Conservation (phyloP, 2,329 filamentous ascomycete species). For the Colletotrichum tropicale region DNA sequence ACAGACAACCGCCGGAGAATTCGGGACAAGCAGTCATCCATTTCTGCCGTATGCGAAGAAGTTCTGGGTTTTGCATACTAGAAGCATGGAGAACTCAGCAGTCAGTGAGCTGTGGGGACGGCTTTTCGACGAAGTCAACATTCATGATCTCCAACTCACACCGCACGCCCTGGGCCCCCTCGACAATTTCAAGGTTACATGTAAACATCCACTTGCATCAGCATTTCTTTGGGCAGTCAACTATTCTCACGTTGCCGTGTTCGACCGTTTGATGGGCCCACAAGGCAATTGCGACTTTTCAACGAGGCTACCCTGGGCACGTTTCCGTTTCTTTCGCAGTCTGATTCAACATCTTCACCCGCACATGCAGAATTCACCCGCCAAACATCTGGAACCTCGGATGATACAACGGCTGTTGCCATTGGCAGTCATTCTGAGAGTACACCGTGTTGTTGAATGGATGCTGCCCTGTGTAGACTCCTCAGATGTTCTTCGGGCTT, state of each 20-base stretch:
- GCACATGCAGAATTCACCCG: no score
- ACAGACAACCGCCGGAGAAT: no score
- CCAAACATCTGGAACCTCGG: no score
- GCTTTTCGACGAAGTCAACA: not conserved
- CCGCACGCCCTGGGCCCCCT: not conserved
- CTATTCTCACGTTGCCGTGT: not conserved
- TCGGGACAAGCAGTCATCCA: no score
- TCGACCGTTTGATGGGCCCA: not conserved
- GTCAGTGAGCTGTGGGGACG: not conserved
- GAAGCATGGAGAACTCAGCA: not conserved
- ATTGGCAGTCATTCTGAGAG: no score
- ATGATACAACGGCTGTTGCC: no score
- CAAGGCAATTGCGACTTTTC: no score
- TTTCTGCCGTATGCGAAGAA: not conserved
- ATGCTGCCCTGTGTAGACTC: no score
- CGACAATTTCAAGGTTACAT: not conserved
- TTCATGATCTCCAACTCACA: not conserved
- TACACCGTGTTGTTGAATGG: no score
- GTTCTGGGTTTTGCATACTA: not conserved
- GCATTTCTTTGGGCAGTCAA: not conserved
- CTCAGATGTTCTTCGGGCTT: no score
- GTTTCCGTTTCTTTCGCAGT: not conserved
- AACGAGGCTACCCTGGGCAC: not conserved
- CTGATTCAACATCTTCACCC: not conserved
- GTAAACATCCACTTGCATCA: not conserved